phyloP scores from a whole-genome alignment of 352 stramenopile species.

The Phytopythium boreale region DNA sequence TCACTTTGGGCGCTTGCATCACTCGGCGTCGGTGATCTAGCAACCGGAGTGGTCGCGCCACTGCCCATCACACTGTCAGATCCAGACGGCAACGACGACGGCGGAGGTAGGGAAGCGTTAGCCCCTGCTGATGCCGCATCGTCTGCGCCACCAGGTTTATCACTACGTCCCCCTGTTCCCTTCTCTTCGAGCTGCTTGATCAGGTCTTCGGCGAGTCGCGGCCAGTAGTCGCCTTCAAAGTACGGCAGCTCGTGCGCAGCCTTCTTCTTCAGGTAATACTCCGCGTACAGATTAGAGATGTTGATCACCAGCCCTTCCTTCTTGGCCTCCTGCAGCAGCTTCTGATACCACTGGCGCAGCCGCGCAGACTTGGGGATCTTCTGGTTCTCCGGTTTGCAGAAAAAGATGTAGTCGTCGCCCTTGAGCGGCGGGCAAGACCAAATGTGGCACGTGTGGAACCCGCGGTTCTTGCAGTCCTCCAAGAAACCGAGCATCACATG shows the following conservation, averaged over 20 bases:
- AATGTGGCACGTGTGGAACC: conserved; percentile 87
- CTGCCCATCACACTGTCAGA: conserved; percentile 12
- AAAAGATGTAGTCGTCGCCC: conserved; percentile 90
- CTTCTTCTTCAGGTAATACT: conserved; percentile 89
- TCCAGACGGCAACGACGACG: conserved; percentile 12
- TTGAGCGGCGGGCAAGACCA: conserved; percentile 89
- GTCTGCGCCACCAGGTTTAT: conserved; percentile 13
- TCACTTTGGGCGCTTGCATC: conserved; percentile 33
- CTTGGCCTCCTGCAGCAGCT: conserved; percentile 75
- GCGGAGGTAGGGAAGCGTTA: not conserved
- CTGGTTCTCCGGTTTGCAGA: conserved; percentile 89
- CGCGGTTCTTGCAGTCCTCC: conserved; percentile 84
- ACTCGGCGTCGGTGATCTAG: conserved; percentile 47
- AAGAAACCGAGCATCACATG: conserved; percentile 88
- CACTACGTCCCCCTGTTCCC: conserved; percentile 34
- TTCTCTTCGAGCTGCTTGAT: conserved; percentile 98
- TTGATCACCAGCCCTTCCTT: conserved; percentile 78
- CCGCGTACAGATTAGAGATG: conserved; percentile 83
- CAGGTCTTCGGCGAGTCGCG: conserved; percentile 96
- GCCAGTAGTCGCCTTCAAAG: conserved; percentile 99
- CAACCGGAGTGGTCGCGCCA: conserved; percentile 38
- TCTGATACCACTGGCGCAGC: conserved; percentile 86
- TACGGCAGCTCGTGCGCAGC: conserved; percentile 93
- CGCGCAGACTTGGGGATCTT: conserved; percentile 87
- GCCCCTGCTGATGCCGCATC: conserved; percentile 12